Conservation (phyloP, 768 basidiomycete species). For the Boletus reticulatus region DNA sequence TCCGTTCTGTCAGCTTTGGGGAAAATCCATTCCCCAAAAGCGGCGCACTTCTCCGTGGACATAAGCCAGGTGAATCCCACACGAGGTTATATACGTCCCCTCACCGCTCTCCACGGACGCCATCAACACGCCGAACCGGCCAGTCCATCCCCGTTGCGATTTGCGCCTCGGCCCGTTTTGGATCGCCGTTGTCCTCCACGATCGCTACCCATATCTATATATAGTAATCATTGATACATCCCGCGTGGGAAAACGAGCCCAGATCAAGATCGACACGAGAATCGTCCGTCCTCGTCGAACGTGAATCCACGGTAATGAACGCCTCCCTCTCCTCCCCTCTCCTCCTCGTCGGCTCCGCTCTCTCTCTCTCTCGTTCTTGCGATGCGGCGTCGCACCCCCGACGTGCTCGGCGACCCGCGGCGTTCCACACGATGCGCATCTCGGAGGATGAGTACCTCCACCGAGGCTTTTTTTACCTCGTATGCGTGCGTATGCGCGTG, state of each 20-base stretch:
- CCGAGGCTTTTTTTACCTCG: too few species aligned
- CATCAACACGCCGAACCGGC: slow-evolving; percentile 1
- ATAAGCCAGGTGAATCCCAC: slow-evolving; percentile 26
- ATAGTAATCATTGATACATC: not conserved
- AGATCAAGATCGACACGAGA: slow-evolving; percentile 53
- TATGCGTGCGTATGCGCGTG: too few species aligned
- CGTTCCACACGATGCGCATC: too few species aligned
- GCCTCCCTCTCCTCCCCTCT: too few species aligned
- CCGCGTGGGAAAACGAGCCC: slow-evolving; percentile 41
- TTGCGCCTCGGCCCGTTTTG: slow-evolving; percentile 20
- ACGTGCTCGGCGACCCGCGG: too few species aligned
- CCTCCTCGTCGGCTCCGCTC: too few species aligned
- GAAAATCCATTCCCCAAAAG: slow-evolving; percentile 24
- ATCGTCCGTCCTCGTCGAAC: too few species aligned
- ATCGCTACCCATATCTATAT: slow-evolving; percentile 2
- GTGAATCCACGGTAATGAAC: too few species aligned
- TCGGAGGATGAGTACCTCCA: too few species aligned
- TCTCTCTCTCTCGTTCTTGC: too few species aligned
- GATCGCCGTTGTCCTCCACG: slow-evolving; percentile 20
- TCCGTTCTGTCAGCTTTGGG: slow-evolving; percentile 21
- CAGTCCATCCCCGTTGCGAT: slow-evolving; percentile 8
- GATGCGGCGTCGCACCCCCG: too few species aligned
- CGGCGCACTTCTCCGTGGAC: slow-evolving; percentile 26
- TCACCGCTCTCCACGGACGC: slow-evolving; percentile 23
- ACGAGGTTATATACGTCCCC: slow-evolving; percentile 5